phyloP scores from a whole-genome alignment of 768 basidiomycete genomes.

The Tricholoma matsutake region DNA sequence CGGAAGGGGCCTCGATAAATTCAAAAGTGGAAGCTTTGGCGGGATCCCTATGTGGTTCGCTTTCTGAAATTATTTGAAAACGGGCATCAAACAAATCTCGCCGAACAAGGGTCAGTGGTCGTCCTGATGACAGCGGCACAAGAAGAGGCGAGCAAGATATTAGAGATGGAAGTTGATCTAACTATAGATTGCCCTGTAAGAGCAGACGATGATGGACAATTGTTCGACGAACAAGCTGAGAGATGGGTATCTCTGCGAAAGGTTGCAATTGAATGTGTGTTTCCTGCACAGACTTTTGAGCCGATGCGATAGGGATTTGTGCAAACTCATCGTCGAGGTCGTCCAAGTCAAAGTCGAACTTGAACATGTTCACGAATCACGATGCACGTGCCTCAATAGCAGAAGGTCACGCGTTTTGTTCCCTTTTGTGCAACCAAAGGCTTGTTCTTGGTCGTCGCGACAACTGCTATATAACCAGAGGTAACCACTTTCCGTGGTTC shows the following conservation, averaged over 20 bases:
- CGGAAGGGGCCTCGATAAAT: constrained; percentile 81
- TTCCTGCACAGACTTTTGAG: neutral
- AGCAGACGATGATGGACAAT: constrained; percentile 9
- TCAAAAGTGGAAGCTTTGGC: constrained; percentile 39
- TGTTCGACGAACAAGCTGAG: constrained; percentile 31
- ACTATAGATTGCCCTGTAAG: constrained; percentile 41
- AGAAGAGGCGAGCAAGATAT: constrained; percentile 80
- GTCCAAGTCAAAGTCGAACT: constrained; percentile 66
- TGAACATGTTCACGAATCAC: constrained; percentile 45
- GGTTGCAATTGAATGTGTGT: constrained; percentile 11
- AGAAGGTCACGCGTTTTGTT: neutral
- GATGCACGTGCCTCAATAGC: neutral
- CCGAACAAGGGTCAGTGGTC: constrained; percentile 50
- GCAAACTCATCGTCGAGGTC: constrained; percentile 30
- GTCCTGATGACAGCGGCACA: constrained; percentile 41
- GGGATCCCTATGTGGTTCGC: constrained; percentile 4
- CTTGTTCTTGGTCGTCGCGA: neutral
- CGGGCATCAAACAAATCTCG: constrained; percentile 94
- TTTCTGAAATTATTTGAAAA: constrained; percentile 82
- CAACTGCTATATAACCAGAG: constrained; percentile 4
- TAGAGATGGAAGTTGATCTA: constrained; percentile 61
- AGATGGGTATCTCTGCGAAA: constrained; percentile 32
- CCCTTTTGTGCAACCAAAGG: neutral
- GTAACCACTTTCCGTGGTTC: neutral
- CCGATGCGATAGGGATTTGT: constrained; percentile 2